Base-by-base conservation (phyloP, 2,329 filamentous ascomycete genomes). In the Fusarium miscanthi region DNA sequence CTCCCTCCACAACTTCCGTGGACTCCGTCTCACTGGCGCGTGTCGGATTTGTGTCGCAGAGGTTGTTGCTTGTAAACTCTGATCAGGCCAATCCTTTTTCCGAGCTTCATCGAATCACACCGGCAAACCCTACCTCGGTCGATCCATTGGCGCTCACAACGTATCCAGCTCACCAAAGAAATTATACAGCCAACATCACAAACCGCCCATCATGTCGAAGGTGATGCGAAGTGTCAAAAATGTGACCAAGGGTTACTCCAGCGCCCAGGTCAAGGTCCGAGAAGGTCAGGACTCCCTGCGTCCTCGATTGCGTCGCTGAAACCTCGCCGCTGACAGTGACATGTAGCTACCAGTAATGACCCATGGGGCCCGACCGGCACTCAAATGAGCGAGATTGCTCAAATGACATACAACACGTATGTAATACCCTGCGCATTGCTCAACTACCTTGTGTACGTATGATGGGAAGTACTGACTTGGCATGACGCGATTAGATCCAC, bases 191-290 rank as follows among this genome's bases (percentile, higher is more conserved):
- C 60, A 59, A 43, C 23, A 52, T 52, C 41, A 70, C 62, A 63
- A 69, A 63, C 77, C 76, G 80, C 78, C 81, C 82, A 81, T 56
- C 80, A 99, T 99, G 96, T 98, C 95, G 67, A 97, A 97, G 85
- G 94, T 98, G 82, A 94, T 98, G 81, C 90, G 96, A 84, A 97
- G 94, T 82, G 95, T 98, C 80, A 98, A 98, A 87, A 99, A 98
- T 87, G 95, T 99, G 84, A 98, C 96, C 83, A 99, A 98, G 87
- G 96, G 96, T 78, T 99, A 99, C 82, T 98, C 95, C 40, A 91
- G 89, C 75, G 94, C 97, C 78, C 95, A 99, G 87, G 94, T 98
- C 83, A 98, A 98, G 87, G 96, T 99, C 83, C 92, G 95, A 86
- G 95, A 97, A 93, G 94, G 94, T 97, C 85, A 74, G 91, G 67